Conservation (phyloP, 2,329 filamentous ascomycete species). For the Colletotrichum caudatum region DNA sequence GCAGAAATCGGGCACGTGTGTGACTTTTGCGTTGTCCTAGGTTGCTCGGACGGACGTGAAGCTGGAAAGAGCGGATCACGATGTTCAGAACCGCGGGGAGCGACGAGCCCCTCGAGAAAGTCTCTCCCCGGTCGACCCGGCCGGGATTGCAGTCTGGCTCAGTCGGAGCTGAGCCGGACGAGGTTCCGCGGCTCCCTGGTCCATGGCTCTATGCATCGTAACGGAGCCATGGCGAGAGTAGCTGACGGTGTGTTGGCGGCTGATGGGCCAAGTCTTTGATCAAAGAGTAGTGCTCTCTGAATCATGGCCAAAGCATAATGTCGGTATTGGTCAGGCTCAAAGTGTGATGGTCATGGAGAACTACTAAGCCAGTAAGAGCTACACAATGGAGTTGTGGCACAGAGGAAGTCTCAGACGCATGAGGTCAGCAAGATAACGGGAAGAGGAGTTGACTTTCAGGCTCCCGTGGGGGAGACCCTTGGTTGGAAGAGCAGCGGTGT, state of each 20-base stretch:
- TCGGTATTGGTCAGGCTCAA: conserved; percentile 31
- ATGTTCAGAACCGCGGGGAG: background rate
- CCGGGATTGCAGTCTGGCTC: conserved; percentile 17
- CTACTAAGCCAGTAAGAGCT: background rate
- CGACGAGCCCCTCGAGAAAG: conserved; percentile 27
- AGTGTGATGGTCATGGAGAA: conserved; percentile 3
- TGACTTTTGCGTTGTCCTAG: conserved; percentile 7
- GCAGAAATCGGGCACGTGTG: conserved; percentile 36
- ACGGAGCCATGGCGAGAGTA: conserved; percentile 12
- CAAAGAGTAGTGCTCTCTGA: background rate
- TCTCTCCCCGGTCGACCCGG: conserved; percentile 13
- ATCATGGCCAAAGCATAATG: conserved; percentile 9
- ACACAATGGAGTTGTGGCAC: background rate
- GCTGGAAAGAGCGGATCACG: conserved; percentile 17
- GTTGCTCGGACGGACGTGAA: conserved; percentile 16
- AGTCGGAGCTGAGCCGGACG: conserved; percentile 17
- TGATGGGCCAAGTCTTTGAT: background rate
- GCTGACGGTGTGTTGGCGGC: background rate
- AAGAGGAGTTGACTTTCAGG: conserved; percentile 8
- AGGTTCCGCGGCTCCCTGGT: conserved; percentile 22
- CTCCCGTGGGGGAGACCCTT: conserved; percentile 20
- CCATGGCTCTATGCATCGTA: conserved; percentile 31
- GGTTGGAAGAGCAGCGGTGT: conserved; percentile 15
- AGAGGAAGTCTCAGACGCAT: conserved; percentile 16
- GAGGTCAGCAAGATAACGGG: conserved; percentile 11